phyloP scores from a whole-genome alignment of 2,329 filamentous ascomycete species.

The Colletotrichum lindemuthianum region DNA sequence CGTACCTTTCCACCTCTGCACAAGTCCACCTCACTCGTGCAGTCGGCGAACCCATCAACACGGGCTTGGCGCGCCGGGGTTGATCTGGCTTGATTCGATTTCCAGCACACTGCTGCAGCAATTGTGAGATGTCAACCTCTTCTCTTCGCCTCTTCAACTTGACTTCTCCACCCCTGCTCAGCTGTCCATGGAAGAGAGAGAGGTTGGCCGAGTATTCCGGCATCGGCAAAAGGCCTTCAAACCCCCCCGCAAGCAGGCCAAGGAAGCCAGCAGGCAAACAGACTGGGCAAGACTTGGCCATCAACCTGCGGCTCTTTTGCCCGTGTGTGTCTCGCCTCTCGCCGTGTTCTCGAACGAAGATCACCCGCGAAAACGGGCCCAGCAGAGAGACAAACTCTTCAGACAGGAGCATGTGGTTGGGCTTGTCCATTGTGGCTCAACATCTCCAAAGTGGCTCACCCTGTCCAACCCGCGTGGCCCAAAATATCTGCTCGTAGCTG shows the following conservation, averaged over 20 bases:
- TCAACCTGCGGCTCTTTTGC: slow-evolving; percentile 31
- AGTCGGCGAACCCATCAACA: slow-evolving; percentile 29
- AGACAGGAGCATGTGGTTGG: neutral
- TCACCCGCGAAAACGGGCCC: slow-evolving; percentile 28
- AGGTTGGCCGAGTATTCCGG: neutral
- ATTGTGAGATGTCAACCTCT: slow-evolving; percentile 12
- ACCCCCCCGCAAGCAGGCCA: neutral
- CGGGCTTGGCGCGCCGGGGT: slow-evolving; percentile 33
- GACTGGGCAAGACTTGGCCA: slow-evolving; percentile 1
- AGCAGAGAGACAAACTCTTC: neutral
- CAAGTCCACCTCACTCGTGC: slow-evolving; percentile 16
- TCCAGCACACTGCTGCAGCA: slow-evolving; percentile 30
- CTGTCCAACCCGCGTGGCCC: slow-evolving; percentile 8
- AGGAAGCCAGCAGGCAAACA: neutral
- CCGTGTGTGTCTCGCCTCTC: neutral
- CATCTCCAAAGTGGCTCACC: neutral
- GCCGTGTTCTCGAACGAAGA: slow-evolving; percentile 15
- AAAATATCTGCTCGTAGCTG: slow-evolving; percentile 28
- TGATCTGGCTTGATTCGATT: slow-evolving; percentile 27
- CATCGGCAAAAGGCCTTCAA: neutral
- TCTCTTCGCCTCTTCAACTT: slow-evolving; percentile 8
- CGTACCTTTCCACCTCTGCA: slow-evolving; percentile 3
- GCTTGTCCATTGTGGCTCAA: neutral
- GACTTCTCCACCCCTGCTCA: neutral
- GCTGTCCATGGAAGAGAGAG: neutral